phyloP scores from a whole-genome alignment of 2,329 filamentous ascomycete species.

The Calonectria leucothoes region DNA sequence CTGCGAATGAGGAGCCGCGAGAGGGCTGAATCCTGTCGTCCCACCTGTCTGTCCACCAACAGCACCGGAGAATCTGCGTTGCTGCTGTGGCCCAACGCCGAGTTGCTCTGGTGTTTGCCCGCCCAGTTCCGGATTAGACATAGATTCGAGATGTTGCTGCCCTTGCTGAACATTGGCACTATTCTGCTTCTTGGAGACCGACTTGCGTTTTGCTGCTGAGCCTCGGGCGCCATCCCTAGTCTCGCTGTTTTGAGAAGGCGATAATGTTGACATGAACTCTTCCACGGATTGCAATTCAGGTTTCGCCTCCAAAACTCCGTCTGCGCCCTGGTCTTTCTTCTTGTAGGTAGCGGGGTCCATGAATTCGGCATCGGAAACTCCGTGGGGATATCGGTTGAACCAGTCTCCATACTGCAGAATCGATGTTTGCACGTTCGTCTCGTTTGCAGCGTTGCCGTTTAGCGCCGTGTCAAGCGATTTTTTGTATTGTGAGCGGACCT shows the following conservation, averaged over 20 bases:
- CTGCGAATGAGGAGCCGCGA: slow-evolving; percentile 56
- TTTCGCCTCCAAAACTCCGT: slow-evolving; percentile 89
- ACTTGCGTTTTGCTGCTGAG: slow-evolving; percentile 49
- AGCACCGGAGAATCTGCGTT: slow-evolving; percentile 56
- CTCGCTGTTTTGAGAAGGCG: slow-evolving; percentile 69
- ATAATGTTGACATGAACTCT: slow-evolving; percentile 89
- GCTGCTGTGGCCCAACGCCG: slow-evolving; percentile 35
- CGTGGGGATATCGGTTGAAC: slow-evolving; percentile 95
- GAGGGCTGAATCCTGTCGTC: slow-evolving; percentile 52
- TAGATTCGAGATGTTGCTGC: slow-evolving; percentile 35
- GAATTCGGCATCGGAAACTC: slow-evolving; percentile 86
- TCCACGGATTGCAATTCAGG: slow-evolving; percentile 93
- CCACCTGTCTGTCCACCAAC: slow-evolving; percentile 56
- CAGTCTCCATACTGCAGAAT: slow-evolving; percentile 98
- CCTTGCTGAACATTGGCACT: slow-evolving; percentile 21
- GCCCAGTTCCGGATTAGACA: slow-evolving; percentile 30
- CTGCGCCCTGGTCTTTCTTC: slow-evolving; percentile 83
- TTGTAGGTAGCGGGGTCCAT: slow-evolving; percentile 76
- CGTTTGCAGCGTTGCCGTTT: slow-evolving; percentile 67
- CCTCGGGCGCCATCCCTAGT: slow-evolving; percentile 40
- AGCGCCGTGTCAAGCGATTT: slow-evolving; percentile 85
- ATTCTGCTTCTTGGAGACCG: slow-evolving; percentile 49
- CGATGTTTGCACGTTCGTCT: slow-evolving; percentile 63
- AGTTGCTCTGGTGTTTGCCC: slow-evolving; percentile 18
- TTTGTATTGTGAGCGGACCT: slow-evolving; percentile 88